These are phyloP conservation scores for Lophium mytilinum DNA, from an alignment of 495 filamentous ascomycete genomes.

Conservation along the genomic window DNA sequence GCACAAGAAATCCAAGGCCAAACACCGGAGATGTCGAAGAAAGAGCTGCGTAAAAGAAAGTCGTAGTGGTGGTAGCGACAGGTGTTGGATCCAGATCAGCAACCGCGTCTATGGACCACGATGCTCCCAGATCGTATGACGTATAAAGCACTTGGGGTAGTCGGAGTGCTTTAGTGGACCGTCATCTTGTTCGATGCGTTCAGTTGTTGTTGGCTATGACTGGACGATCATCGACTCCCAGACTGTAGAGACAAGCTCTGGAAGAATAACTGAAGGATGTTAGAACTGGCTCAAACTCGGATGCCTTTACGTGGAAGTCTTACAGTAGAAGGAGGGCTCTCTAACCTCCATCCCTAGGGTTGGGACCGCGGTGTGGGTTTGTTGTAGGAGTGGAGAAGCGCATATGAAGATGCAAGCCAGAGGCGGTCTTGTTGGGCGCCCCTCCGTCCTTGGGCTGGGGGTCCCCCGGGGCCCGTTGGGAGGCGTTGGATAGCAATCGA, in stretches of 20 bases:
- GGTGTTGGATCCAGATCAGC: neutral
- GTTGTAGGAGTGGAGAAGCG: neutral
- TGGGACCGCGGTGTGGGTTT: neutral
- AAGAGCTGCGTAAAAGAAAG: neutral
- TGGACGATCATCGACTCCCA: neutral
- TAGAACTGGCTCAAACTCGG: neutral
- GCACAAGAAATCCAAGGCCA: neutral
- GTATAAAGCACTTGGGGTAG: neutral
- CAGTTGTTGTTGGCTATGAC: too few species aligned
- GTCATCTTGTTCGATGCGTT: neutral
- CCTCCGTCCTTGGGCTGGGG: constrained; percentile 18
- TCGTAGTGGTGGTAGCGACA: neutral
- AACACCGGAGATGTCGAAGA: neutral
- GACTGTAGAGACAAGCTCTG: neutral
- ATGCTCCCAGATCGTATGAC: neutral
- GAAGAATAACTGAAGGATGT: neutral
- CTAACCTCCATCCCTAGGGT: constrained; percentile 19
- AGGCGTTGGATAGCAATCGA: neutral
- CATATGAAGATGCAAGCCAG: neutral
- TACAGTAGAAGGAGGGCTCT: neutral
- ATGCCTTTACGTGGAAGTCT: neutral
- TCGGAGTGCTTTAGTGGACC: neutral
- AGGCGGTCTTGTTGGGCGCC: constrained; percentile 3
- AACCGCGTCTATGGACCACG: too few species aligned
- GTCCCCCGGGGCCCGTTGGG: neutral